Base-by-base conservation (phyloP, 805 yeast genomes). In the Danielia oregonensis region DNA sequence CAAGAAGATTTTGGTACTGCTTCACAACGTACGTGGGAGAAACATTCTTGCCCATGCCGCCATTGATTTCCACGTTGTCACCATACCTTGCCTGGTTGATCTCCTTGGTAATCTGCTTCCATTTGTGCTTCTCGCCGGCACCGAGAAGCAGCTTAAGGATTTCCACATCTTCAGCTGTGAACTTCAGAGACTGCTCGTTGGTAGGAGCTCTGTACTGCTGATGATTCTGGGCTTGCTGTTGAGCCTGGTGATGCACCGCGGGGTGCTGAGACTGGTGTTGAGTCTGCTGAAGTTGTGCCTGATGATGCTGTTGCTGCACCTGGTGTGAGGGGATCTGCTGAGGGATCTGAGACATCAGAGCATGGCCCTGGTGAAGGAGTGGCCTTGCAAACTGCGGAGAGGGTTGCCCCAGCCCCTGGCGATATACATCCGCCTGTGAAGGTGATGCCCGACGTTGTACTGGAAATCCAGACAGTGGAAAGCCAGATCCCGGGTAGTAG, bases 51-150 rank as follows among this genome's bases (percentile, higher is more conserved):
- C 49, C 17, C 11, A 21, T 12, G 7, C 28, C 34, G n/a, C 18
- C 26, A 8, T 8, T 24, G 30, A 15, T 25, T 9, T n/a, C 26
- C 21, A 17, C 16, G 18, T 19, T 25, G 15, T 26, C 27, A 17
- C 13, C 29, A 15, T 26, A 19, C 18, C 26, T 18, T 12, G 9
- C 30, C 26, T 14, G 17, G 40, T 50, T 50, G 37, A 50, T 45
- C 29, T 47, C 52, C 52, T 25, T 69, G 32, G 82, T 72, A 44
- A 78, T 67, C 47, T 65, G 76, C 49, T 72, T 72, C 83, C 83
- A 77, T 48, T 77, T 77, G 44, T 72, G 70, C 37, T 73, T 65
- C 43, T 77, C 83, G 3, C 77, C 82, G 4, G 67, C 59, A 15
- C 63, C 66, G 33, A 78, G 59, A 29, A 77, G 51, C 29, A 69